Evolutionary conservation across 2,329 filamentous ascomycete species (phyloP).

Genomic region (Claviceps pazoutovae): DNA sequence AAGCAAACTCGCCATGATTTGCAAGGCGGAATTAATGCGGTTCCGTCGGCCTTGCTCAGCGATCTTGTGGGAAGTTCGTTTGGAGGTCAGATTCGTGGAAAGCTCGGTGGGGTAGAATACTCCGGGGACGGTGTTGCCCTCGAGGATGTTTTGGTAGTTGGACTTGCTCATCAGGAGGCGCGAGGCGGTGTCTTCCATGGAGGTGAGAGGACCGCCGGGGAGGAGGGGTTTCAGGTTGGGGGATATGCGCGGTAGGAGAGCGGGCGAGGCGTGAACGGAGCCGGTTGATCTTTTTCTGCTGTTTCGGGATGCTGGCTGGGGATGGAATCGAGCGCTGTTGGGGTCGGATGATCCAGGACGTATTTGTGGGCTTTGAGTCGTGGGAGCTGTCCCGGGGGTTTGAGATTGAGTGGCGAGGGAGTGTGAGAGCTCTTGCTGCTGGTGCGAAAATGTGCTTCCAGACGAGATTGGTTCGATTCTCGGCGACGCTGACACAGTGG

Average conservation of each 20-base stretch:
- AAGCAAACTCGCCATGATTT: constrained; percentile 80
- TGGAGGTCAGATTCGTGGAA: constrained; percentile 87
- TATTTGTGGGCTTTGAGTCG: constrained; percentile 53
- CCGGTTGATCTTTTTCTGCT: constrained; percentile 60
- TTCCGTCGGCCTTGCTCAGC: constrained; percentile 93
- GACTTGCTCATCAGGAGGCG: constrained; percentile 83
- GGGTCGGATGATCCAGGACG: constrained; percentile 32
- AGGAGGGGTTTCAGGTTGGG: constrained; percentile 88
- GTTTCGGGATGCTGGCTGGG: constrained; percentile 40
- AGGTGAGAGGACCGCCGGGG: constrained; percentile 41
- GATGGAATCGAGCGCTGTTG: constrained; percentile 35
- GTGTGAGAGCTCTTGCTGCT: constrained; percentile 28
- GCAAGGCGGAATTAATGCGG: constrained; percentile 84
- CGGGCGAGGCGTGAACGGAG: constrained; percentile 71
- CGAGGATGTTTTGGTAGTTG: constrained; percentile 94
- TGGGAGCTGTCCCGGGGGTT: constrained; percentile 31
- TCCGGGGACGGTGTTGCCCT: constrained; percentile 80
- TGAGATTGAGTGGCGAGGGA: constrained; percentile 35
- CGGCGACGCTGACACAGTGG: constrained; percentile 24
- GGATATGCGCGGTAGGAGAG: constrained; percentile 76
- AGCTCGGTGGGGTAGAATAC: constrained; percentile 83
- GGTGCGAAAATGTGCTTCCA: constrained; percentile 30
- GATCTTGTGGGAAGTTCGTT: constrained; percentile 94
- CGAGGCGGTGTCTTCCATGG: constrained; percentile 47
- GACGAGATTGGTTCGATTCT: constrained; percentile 25